These are phyloP conservation scores for Thinopyrum elongatum DNA, from an alignment of 176 grass and related monocot genomes.

Conservation along the genomic window DNA sequence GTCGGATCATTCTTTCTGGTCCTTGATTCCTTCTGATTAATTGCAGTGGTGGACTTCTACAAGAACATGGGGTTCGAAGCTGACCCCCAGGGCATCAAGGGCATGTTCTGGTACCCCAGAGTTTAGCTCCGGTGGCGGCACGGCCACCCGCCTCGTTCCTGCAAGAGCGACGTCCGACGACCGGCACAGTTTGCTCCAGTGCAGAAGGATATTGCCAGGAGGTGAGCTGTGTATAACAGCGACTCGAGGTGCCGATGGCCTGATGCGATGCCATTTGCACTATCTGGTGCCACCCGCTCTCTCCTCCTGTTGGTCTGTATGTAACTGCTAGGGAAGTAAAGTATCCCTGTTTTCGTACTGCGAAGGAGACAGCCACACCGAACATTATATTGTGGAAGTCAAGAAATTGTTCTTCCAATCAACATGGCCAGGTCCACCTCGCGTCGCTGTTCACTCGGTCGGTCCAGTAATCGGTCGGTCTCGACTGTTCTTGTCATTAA, in stretches of 20 bases:
- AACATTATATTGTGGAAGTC: not conserved
- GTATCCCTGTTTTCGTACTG: not conserved
- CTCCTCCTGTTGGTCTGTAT: not conserved
- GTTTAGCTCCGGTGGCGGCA: slow-evolving; percentile 9
- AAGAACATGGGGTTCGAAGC: slow-evolving; percentile 96
- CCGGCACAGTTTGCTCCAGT: not conserved
- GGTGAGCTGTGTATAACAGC: not conserved
- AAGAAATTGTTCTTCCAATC: not conserved
- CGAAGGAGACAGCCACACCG: not conserved
- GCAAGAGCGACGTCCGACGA: not conserved
- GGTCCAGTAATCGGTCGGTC: too few relatives aligned
- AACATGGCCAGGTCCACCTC: not conserved
- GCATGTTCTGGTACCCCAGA: slow-evolving; percentile 97
- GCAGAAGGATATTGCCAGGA: not conserved
- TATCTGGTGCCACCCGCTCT: not conserved
- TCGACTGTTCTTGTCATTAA: not conserved
- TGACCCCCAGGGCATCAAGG: slow-evolving; percentile 96
- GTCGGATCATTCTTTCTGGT: not conserved
- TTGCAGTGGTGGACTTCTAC: slow-evolving; percentile 95
- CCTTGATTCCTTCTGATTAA: not conserved
- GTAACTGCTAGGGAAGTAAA: not conserved
- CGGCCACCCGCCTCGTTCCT: not conserved
- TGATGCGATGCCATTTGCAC: not conserved
- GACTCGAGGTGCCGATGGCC: not conserved
- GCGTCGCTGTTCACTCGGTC: not conserved